A percentile compares a stretch with the other conserved stretches of the same genome.
These are phyloP conservation scores for Prosopis cineraria DNA, from an alignment of 306 rosid species.

Conservation along the genomic window DNA sequence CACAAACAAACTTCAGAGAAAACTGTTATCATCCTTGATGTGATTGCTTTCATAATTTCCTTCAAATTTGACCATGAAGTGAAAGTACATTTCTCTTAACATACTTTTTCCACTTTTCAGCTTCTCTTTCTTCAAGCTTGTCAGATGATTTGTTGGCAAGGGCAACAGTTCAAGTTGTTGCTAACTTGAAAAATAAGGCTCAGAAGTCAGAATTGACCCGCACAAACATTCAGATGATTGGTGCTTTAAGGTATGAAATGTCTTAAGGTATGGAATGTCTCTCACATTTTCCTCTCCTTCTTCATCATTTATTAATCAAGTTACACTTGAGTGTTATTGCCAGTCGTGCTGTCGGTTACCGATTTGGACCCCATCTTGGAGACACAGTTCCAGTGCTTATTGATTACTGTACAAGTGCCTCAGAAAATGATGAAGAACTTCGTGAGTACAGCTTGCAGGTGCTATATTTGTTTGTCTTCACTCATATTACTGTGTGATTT, in stretches of 20 bases:
- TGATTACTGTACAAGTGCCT: slow-evolving; percentile 71
- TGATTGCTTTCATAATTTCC: not conserved
- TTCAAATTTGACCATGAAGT: not conserved
- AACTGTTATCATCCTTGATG: not conserved
- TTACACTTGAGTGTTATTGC: slow-evolving; percentile 28
- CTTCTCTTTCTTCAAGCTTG: slow-evolving; percentile 74
- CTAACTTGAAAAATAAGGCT: slow-evolving; percentile 54
- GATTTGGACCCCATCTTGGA: slow-evolving; percentile 78
- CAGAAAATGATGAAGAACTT: slow-evolving; percentile 84
- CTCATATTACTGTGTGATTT: not conserved
- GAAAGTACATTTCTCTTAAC: not conserved
- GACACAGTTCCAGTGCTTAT: slow-evolving; percentile 78
- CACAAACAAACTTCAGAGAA: slow-evolving; percentile 22
- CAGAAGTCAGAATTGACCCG: slow-evolving; percentile 65
- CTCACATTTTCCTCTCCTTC: not conserved
- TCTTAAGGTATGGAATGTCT: slow-evolving; percentile 45
- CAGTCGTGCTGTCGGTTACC: slow-evolving; percentile 83
- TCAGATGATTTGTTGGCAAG: slow-evolving; percentile 74
- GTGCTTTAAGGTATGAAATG: slow-evolving; percentile 66
- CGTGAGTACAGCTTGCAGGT: slow-evolving; percentile 92
- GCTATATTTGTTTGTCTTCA: slow-evolving; percentile 25
- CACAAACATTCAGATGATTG: slow-evolving; percentile 80
- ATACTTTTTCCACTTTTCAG: slow-evolving; percentile 32
- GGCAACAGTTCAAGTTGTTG: slow-evolving; percentile 66
- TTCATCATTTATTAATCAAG: not conserved